These are phyloP conservation scores for Epichloe gansuensis DNA, from an alignment of 2,329 filamentous ascomycete species.

Conservation along the genomic window DNA sequence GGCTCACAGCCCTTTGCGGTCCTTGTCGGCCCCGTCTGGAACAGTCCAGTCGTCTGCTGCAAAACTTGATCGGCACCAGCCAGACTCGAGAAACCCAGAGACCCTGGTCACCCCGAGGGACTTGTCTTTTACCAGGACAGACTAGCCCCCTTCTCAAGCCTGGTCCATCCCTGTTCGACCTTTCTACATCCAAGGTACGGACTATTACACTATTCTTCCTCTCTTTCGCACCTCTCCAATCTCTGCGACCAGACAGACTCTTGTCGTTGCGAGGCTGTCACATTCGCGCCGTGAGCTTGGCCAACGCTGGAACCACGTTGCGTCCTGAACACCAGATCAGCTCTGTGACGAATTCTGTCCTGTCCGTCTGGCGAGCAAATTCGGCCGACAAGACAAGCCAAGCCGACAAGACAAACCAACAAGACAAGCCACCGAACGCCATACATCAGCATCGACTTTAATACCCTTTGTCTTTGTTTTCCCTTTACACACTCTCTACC, in stretches of 20 bases:
- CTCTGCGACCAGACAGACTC: slow-evolving; percentile 1
- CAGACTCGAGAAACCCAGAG: not conserved
- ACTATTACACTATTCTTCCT: slow-evolving; percentile 3
- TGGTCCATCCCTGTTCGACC: slow-evolving; percentile 4
- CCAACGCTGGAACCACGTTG: not conserved
- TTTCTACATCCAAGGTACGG: slow-evolving; percentile 3
- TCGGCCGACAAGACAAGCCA: not conserved
- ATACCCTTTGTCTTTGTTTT: not conserved
- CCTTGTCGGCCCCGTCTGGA: not conserved
- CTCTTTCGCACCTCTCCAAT: slow-evolving; percentile 2
- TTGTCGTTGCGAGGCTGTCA: not conserved
- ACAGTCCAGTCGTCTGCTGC: not conserved
- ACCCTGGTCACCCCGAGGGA: slow-evolving; percentile 2
- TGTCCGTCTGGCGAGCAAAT: not conserved
- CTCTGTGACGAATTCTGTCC: not conserved
- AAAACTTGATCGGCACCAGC: not conserved
- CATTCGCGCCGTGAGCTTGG: not conserved
- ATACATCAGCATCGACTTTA: not conserved
- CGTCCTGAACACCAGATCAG: not conserved
- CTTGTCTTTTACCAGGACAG: not conserved
- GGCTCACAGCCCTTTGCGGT: not conserved
- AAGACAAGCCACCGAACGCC: not conserved
- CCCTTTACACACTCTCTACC: not conserved
- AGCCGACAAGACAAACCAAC: not conserved
- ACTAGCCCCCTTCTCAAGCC: slow-evolving; percentile 4